Conservation (phyloP, 768 basidiomycete species). For the Pleurotus tuber-regium region DNA sequence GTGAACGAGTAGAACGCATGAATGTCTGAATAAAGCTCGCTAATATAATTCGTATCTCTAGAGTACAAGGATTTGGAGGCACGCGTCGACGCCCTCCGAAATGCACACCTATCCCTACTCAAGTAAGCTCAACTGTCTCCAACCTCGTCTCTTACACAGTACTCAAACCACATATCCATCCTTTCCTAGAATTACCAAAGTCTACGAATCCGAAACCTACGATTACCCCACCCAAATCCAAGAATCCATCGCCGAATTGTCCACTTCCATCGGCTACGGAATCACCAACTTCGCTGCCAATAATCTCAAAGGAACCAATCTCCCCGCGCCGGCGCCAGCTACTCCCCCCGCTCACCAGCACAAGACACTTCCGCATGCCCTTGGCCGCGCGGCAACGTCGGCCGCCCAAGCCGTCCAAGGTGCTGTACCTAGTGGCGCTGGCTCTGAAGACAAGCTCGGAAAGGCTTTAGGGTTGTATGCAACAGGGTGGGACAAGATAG, state of each 20-base stretch:
- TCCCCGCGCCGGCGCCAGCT: slow-evolving; percentile 69
- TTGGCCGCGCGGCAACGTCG: slow-evolving; percentile 73
- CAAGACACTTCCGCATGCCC: slow-evolving; percentile 96
- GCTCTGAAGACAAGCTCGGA: slow-evolving; percentile 64
- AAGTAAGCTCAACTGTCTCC: slow-evolving; percentile 54
- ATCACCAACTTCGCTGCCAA: slow-evolving; percentile 83
- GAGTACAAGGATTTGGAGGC: slow-evolving; percentile 97
- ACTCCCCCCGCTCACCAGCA: slow-evolving; percentile 62
- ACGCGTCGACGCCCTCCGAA: slow-evolving; percentile 87
- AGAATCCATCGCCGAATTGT: slow-evolving; percentile 74
- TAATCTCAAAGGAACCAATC: slow-evolving; percentile 86
- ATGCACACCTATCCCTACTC: slow-evolving; percentile 72
- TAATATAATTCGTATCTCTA: slow-evolving; percentile 26
- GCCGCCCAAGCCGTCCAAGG: slow-evolving; percentile 49
- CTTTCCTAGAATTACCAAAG: slow-evolving; percentile 69
- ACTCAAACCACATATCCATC: slow-evolving; percentile 1
- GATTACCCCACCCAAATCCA: slow-evolving; percentile 90
- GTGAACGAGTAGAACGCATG: neutral
- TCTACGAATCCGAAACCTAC: slow-evolving; percentile 85
- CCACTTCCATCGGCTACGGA: slow-evolving; percentile 66
- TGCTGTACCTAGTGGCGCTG: slow-evolving; percentile 40
- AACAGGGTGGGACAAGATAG: slow-evolving; percentile 78
- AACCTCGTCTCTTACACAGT: neutral
- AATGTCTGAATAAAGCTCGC: neutral
- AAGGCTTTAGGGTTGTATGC: slow-evolving; percentile 79